These are phyloP conservation scores for Ricinus communis DNA, from an alignment of 345 rosid species.

Conservation along the genomic window DNA sequence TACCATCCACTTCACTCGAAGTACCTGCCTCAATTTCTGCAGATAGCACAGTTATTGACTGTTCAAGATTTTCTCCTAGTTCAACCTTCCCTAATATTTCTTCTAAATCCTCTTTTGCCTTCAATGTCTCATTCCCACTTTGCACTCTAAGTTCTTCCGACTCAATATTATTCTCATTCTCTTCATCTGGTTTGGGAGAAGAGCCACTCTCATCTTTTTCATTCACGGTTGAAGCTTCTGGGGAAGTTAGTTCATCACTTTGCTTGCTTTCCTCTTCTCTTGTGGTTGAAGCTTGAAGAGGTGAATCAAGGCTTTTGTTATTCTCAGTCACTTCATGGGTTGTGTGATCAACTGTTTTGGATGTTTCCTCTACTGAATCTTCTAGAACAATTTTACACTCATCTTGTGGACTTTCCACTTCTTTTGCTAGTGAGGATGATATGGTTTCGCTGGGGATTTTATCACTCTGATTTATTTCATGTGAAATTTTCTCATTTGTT, in stretches of 20 bases:
- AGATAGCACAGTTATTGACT: not conserved
- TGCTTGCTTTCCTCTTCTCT: not conserved
- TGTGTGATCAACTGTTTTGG: not conserved
- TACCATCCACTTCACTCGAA: not conserved
- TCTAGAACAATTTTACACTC: not conserved
- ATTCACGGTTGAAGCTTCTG: not conserved
- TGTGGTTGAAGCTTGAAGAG: not conserved
- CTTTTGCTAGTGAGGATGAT: conserved; percentile 2
- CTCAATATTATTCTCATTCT: not conserved
- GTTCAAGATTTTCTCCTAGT: conserved; percentile 4
- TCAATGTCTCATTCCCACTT: not conserved
- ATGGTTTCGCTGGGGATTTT: not conserved
- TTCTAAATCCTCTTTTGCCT: not conserved
- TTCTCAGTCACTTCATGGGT: not conserved
- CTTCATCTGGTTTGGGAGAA: not conserved
- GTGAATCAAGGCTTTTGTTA: not conserved
- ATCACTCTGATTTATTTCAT: conserved; percentile 8
- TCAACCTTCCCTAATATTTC: not conserved
- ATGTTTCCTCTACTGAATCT: conserved; percentile 5
- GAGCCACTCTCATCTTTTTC: not conserved
- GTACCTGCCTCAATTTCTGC: not conserved
- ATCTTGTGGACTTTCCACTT: not conserved
- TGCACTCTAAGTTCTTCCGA: not conserved
- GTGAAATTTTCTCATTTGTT: not conserved
- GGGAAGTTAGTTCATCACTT: not conserved